A percentile compares a stretch with the other conserved stretches of the same genome.
Evolutionary conservation across 805 yeast genomes (phyloP).

Genomic region (Sungouiozyma intestinalis): DNA sequence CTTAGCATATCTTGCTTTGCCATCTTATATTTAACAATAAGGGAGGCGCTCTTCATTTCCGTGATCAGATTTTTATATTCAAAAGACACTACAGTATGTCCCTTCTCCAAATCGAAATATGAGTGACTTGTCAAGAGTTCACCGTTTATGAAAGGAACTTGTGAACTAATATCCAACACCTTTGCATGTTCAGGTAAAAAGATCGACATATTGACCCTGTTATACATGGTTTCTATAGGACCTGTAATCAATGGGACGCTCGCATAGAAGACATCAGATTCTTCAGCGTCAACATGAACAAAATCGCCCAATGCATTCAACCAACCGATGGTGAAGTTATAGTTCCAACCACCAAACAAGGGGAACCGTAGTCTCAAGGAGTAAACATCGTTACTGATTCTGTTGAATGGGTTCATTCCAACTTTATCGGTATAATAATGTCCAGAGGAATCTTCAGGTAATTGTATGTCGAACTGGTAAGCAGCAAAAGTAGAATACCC

Average conservation of each 20-base stretch:
- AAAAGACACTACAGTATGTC: constrained; percentile 67
- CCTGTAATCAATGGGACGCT: constrained; percentile 67
- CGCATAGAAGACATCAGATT: constrained; percentile 43
- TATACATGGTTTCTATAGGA: constrained; percentile 60
- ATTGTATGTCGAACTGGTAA: constrained; percentile 44
- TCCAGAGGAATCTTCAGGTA: constrained; percentile 45
- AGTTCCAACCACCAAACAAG: constrained; percentile 92
- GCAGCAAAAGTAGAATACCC: not conserved
- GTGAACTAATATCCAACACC: constrained; percentile 44
- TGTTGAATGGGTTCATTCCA: constrained; percentile 83
- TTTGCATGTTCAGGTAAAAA: constrained; percentile 84
- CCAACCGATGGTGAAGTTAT: constrained; percentile 96
- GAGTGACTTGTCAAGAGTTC: constrained; percentile 33
- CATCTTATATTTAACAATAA: constrained; percentile 56
- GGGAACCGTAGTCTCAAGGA: constrained; percentile 82
- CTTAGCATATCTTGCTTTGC: constrained; percentile 40
- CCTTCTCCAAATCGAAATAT: constrained; percentile 63
- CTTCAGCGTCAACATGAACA: constrained; percentile 33
- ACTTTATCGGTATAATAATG: constrained; percentile 80
- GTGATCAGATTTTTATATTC: constrained; percentile 55
- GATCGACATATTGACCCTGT: constrained; percentile 45
- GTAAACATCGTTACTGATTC: constrained; percentile 30
- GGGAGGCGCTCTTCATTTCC: constrained; percentile 45
- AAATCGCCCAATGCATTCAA: constrained; percentile 45
- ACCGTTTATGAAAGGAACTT: constrained; percentile 31